Conservation (phyloP, 164 flowering plant species). For the Kalanchoe fedtschenkoi region DNA sequence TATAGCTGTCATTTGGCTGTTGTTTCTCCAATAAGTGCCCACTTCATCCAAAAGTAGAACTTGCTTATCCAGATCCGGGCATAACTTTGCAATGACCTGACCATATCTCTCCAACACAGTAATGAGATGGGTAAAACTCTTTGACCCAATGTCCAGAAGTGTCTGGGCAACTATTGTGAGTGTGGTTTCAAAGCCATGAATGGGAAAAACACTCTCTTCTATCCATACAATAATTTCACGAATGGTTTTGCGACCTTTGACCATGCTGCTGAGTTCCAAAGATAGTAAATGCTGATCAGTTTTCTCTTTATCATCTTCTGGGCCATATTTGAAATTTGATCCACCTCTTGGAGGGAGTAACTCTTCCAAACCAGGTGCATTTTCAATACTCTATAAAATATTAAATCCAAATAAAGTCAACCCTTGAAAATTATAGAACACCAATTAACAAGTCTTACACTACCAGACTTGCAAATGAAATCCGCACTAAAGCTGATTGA, state of each 20-base stretch:
- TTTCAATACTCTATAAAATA: conserved; percentile 65
- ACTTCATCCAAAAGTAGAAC: conserved; percentile 70
- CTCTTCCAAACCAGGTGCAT: conserved; percentile 80
- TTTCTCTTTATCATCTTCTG: conserved; percentile 45
- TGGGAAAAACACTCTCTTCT: conserved; percentile 72
- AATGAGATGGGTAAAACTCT: conserved; percentile 93
- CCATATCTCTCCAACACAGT: conserved; percentile 97
- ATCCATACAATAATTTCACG: conserved; percentile 75
- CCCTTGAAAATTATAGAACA: background rate
- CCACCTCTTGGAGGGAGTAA: conserved; percentile 87
- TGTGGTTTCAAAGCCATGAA: conserved; percentile 56
- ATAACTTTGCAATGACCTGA: conserved; percentile 71
- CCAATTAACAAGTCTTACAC: background rate
- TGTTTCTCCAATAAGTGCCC: conserved; percentile 77
- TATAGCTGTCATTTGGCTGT: conserved; percentile 78
- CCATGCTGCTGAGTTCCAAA: conserved; percentile 60
- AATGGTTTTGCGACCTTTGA: conserved; percentile 56
- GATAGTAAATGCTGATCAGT: conserved; percentile 46
- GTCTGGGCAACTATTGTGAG: conserved; percentile 70
- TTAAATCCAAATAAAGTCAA: background rate
- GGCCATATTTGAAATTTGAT: conserved; percentile 45
- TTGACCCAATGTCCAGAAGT: conserved; percentile 92
- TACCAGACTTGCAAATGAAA: background rate
- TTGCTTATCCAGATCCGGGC: conserved; percentile 78
- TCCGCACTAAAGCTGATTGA: background rate